Percentiles rank a stretch among this genome's conserved stretches.
Conservation (phyloP, 2,329 filamentous ascomycete genomes). For the Sordariomycetes sp. region DNA sequence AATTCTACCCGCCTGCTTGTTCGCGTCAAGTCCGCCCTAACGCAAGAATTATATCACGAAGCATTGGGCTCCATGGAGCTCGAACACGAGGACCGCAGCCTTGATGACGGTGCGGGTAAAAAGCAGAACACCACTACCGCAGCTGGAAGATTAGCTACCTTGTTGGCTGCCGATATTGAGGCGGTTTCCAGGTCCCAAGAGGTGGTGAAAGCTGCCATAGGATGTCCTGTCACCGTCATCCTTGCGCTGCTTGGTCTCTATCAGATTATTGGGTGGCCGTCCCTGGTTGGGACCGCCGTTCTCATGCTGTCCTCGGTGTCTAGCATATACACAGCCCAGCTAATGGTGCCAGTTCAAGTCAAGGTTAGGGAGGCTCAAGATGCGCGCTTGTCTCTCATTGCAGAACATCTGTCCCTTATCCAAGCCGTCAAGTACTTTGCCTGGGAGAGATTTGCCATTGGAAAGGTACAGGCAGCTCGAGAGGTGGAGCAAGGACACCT, state of each 20-base stretch:
- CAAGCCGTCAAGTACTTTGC: slow-evolving; percentile 50
- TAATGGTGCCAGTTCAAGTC: slow-evolving; percentile 38
- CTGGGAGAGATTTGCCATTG: slow-evolving; percentile 43
- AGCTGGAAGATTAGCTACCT: slow-evolving; percentile 39
- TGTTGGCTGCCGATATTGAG: slow-evolving; percentile 50
- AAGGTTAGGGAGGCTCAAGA: slow-evolving; percentile 46
- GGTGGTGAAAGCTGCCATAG: slow-evolving; percentile 32
- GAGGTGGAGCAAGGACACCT: slow-evolving; percentile 40
- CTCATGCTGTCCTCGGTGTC: slow-evolving; percentile 37
- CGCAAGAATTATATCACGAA: slow-evolving; percentile 46
- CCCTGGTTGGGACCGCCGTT: slow-evolving; percentile 38
- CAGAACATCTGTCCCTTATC: slow-evolving; percentile 47
- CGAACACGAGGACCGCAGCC: slow-evolving; percentile 25
- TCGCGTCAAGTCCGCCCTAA: slow-evolving; percentile 45
- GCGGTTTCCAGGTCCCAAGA: slow-evolving; percentile 41
- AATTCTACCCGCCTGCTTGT: slow-evolving; percentile 38
- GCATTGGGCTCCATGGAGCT: slow-evolving; percentile 45
- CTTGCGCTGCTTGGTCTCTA: slow-evolving; percentile 42
- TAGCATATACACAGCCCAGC: slow-evolving; percentile 34
- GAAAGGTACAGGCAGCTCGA: slow-evolving; percentile 38
- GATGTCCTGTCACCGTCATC: slow-evolving; percentile 33
- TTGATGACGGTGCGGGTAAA: neutral
- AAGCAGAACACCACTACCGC: slow-evolving; percentile 27
- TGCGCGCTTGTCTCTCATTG: slow-evolving; percentile 43
- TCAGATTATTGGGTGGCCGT: slow-evolving; percentile 43